Percentiles rank a stretch among this genome's conserved stretches.
Evolutionary conservation across 2,329 filamentous ascomycete genomes (phyloP).

Genomic region (Trichoderma polysporum): DNA sequence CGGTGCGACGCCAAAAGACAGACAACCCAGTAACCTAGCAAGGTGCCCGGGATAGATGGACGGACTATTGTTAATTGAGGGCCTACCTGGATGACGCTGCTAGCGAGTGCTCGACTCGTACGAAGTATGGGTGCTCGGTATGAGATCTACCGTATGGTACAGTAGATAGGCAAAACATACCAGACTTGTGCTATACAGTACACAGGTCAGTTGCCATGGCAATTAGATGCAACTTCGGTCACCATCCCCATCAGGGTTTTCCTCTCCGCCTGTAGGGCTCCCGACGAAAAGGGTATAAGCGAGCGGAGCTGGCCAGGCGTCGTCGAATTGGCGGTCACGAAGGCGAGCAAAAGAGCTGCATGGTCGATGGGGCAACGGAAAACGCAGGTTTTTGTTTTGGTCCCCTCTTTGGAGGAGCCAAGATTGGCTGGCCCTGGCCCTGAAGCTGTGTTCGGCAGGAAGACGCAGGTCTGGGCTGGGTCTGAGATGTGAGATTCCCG

Average conservation of each 20-base stretch:
- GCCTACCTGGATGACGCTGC: not conserved
- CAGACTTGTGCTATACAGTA: not conserved
- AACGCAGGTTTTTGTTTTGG: not conserved
- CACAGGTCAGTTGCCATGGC: conserved; percentile 18
- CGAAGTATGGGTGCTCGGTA: not conserved
- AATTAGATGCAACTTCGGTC: not conserved
- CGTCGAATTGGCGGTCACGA: conserved; percentile 22
- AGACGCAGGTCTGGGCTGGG: not conserved
- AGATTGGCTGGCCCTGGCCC: not conserved
- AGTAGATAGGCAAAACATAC: conserved; percentile 2
- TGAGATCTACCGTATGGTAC: not conserved
- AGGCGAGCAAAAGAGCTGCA: not conserved
- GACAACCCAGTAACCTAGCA: not conserved
- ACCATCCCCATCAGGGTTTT: not conserved
- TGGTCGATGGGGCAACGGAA: conserved; percentile 18
- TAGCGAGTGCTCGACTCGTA: not conserved
- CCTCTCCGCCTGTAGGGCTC: conserved; percentile 11
- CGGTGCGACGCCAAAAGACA: not conserved
- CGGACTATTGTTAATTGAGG: not conserved
- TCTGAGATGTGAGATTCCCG: not conserved
- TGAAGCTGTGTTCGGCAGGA: not conserved
- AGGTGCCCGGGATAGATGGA: not conserved
- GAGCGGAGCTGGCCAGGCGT: conserved; percentile 5
- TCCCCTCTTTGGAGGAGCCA: too few relatives aligned
- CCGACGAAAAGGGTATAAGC: not conserved